Evolutionary conservation across 2,329 filamentous ascomycete genomes (phyloP), one percentile per base, ranked within the genome.

Genomic region (Diaporthe ilicicola): DNA sequence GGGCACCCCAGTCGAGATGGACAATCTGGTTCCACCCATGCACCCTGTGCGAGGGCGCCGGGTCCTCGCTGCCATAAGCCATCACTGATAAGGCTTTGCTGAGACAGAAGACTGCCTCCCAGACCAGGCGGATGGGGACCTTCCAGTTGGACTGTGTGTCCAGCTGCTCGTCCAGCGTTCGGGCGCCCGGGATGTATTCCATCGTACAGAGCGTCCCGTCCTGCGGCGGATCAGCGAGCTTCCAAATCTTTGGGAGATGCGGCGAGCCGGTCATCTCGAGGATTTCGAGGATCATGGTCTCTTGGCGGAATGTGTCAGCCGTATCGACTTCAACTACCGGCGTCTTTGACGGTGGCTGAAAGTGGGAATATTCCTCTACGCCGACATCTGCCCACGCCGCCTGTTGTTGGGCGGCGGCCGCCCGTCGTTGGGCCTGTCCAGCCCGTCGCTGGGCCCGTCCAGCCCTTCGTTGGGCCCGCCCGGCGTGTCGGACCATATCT

Each of bases 1-100:
- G 5, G 2, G 13, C 27, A n/a, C 55, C 32, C 55, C 55, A 61
- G 55, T 61, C 55, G 24, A 61, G 39, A 8, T 61, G 39, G 24
- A 61, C 55, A 44, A 61, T 61, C 24, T 61, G 24, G 55, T 61
- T 61, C 55, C 55, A 61, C 12, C 55, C 55, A 17, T 61, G 17
- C 17, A 61, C 39, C 37, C 55, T 29, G 24, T 61, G 55, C 24
- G 55, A n/a, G 24, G 24, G 55, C 55, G 55, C 55, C 37, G 55
- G 55, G 37, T 61, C 55, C 39, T 61, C 55, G 7, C 39, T 46
- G 9, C 55, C 37, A 9, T 61, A 46, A 3, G 55, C 55, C 55
- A 61, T 46, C 0, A 22, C 55, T 24, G 55, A 61, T 24, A 61
- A 29, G 24, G 37, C 55, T 17, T 61, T 61, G 24, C 55, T 61